Evolutionary conservation across 352 stramenopile genomes (phyloP).

Genomic region (Phytophthora uliginosa): DNA sequence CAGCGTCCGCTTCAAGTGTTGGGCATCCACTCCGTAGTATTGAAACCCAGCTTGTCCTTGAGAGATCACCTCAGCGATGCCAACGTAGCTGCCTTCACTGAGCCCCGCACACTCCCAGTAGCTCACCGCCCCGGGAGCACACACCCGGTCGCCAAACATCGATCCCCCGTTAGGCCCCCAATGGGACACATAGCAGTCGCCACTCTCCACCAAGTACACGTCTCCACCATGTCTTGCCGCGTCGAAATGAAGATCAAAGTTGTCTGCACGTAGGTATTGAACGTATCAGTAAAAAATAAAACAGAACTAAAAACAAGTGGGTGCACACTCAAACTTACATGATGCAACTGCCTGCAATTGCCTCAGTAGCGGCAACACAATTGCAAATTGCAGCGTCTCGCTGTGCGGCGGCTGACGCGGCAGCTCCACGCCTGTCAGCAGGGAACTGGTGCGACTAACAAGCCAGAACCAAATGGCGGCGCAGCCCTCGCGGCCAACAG

Average conservation of each 20-base stretch:
- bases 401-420: constrained; percentile 26
- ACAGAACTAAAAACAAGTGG: too few relatives aligned
- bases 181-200: constrained; percentile 50
- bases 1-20: constrained; percentile 53
- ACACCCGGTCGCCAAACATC: constrained; percentile 62
- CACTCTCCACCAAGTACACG: constrained; percentile 53
- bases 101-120: constrained; percentile 79
- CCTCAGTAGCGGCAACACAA: constrained; percentile 57
- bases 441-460: constrained; percentile 32
- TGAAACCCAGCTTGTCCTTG: constrained; percentile 45
- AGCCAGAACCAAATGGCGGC: constrained; percentile 58
- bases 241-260: constrained; percentile 65
- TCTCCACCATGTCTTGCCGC: constrained; percentile 45
- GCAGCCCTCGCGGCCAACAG: constrained; percentile 30
- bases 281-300: background rate
- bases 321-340: constrained; percentile 43
- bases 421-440: constrained; percentile 40
- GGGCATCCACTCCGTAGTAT: constrained; percentile 52
- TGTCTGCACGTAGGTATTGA: constrained; percentile 30
- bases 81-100: constrained; percentile 72
- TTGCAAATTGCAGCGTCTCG: constrained; percentile 41
- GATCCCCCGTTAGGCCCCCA: constrained; percentile 54
- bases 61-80: constrained; percentile 49
- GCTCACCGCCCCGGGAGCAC: constrained; percentile 50
- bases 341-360: constrained; percentile 60